phyloP scores from a whole-genome alignment of 2,329 filamentous ascomycete species.

The Diplodia scrobiculata region DNA sequence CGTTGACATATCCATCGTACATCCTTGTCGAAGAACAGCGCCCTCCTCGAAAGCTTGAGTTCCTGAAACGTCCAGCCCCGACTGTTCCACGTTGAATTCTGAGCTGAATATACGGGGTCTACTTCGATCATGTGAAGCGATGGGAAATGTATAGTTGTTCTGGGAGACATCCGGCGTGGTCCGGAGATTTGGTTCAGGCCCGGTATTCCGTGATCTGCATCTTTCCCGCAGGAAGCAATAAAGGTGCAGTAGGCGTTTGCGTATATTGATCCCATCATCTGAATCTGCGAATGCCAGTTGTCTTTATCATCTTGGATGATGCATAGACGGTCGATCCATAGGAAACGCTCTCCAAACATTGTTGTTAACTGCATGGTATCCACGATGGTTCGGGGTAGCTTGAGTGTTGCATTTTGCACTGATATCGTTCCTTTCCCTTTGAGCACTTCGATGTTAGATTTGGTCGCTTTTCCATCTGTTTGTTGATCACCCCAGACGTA shows the following conservation, averaged over 20 bases:
- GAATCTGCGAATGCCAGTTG: background rate
- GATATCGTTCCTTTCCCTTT: background rate
- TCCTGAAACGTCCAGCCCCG: background rate
- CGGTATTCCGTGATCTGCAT: background rate
- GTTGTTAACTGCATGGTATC: background rate
- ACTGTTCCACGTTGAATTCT: background rate
- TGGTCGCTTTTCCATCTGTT: background rate
- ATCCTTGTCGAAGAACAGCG: background rate
- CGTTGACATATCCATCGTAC: background rate
- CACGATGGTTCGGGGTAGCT: background rate
- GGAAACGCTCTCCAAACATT: background rate
- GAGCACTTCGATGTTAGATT: background rate
- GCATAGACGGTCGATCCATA: background rate
- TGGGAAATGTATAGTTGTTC: background rate
- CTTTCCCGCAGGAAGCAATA: background rate
- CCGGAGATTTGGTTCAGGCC: background rate
- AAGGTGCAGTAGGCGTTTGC: background rate
- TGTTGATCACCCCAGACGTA: background rate
- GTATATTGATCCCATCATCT: background rate
- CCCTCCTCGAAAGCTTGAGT: background rate
- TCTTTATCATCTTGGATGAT: background rate
- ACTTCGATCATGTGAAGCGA: background rate
- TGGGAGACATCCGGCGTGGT: background rate
- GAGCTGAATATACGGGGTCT: accelerated
- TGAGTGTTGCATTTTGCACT: background rate